Base-by-base conservation (phyloP, 768 basidiomycete species). In the Rhizopogon vesiculosus region DNA sequence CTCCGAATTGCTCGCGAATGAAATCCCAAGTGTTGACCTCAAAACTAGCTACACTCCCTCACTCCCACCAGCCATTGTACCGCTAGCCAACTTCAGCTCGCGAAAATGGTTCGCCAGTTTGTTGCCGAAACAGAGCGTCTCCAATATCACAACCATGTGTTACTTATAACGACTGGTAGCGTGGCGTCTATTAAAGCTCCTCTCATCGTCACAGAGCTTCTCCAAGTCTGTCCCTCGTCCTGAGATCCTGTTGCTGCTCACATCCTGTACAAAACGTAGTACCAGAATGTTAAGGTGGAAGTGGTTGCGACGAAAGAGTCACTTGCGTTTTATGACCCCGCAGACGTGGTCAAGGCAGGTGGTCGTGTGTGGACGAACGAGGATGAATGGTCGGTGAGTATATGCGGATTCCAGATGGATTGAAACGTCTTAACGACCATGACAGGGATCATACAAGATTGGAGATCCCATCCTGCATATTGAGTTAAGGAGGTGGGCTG, bases 401-500 rank as follows among this genome's bases (percentile, higher is more conserved):
- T 39, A 18, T 31, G 9, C 42, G n/a, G 7, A 40, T 7, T 25
- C 15, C 15, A 48, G 42, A n/a, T 15, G n/a, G 25, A 22, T 22
- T 39, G 48, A 5, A 18, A 16, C 25, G 9, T 2, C 39, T 43
- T 22, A 31, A 18, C 16, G 22, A 1, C 16, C 29, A 13, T 13
- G 61, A 18, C 66, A 95, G 93, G 79, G 75, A 22, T 80, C 78
- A 63, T 91, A 83, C 65, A 81, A 80, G 57, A 82, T 95, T 45
- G 91, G 93, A 1, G 89, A 98, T 62, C 93, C 93, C 0, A 96
- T 98, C 54, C 78, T 98, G 28, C 97, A 99, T 70, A 98, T 98
- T 55, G 94, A 99, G 72, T 84, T 97, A 2, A 74, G 93, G 35
- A 76, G 86, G 54, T 98, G 97, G 97, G 94, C 96, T 44, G 94